Percentiles rank a stretch among this genome's conserved stretches.
Conservation (phyloP, 345 rosid genomes). For the Garcia nutans region DNA sequence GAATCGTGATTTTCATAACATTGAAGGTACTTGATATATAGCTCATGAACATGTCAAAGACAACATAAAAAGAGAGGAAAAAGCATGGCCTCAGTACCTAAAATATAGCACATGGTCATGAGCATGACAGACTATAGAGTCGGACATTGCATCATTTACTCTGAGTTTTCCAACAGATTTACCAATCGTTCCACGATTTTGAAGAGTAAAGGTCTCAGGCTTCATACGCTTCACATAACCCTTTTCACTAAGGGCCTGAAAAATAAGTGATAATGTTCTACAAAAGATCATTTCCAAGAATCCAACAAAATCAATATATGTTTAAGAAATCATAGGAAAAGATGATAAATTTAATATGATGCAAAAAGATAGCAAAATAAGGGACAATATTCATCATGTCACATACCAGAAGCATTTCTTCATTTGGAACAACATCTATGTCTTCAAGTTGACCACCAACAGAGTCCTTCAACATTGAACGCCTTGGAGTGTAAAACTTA, state of each 20-base stretch:
- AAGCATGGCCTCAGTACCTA: constrained; percentile 48
- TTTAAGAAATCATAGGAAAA: neutral
- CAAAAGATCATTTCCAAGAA: constrained; percentile 1
- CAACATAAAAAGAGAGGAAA: neutral
- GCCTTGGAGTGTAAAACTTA: constrained; percentile 71
- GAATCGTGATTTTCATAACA: no score
- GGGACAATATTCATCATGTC: neutral
- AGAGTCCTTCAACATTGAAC: constrained; percentile 73
- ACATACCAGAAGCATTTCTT: constrained; percentile 85
- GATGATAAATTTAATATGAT: neutral
- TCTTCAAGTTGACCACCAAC: constrained; percentile 87
- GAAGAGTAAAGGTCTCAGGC: constrained; percentile 84
- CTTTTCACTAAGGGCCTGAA: constrained; percentile 90
- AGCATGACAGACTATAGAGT: constrained; percentile 84
- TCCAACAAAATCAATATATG: neutral
- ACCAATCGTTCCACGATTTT: constrained; percentile 90
- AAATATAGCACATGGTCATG: constrained; percentile 92
- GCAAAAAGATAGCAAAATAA: neutral
- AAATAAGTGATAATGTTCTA: constrained; percentile 23
- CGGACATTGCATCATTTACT: constrained; percentile 89
- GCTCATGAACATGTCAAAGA: neutral
- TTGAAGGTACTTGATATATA: neutral
- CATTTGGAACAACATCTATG: constrained; percentile 90
- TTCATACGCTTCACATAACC: constrained; percentile 96
- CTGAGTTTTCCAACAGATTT: constrained; percentile 95